Evolutionary conservation across 2,329 filamentous ascomycete genomes (phyloP).

Genomic region (Aspergillus melleus): DNA sequence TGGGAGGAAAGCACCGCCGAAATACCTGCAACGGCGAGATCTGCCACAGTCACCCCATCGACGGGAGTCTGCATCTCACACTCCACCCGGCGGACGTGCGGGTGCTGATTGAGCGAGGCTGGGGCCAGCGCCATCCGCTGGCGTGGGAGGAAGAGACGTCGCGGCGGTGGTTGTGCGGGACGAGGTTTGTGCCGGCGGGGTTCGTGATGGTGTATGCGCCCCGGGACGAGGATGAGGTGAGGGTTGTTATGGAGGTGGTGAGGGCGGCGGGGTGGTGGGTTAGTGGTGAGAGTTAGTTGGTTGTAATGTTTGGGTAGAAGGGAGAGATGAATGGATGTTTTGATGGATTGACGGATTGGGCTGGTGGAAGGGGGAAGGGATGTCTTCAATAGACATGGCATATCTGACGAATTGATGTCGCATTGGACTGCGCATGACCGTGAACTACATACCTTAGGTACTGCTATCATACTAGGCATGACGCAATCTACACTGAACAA

Average conservation of each 20-base stretch:
- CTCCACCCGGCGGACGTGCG: constrained; percentile 76
- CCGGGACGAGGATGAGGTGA: constrained; percentile 65
- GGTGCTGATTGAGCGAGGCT: constrained; percentile 70
- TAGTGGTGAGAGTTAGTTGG: constrained; percentile 17
- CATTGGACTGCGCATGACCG: too few relatives aligned
- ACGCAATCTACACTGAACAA: background rate
- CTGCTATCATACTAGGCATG: too few relatives aligned
- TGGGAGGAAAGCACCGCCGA: too few relatives aligned
- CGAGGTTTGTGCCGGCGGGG: constrained; percentile 68
- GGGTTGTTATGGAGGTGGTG: constrained; percentile 67
- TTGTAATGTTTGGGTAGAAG: background rate
- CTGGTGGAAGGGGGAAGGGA: too few relatives aligned
- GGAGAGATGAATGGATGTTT: background rate
- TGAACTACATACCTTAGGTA: too few relatives aligned
- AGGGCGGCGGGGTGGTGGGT: constrained; percentile 71
- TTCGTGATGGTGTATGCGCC: constrained; percentile 86
- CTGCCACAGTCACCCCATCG: constrained; percentile 74
- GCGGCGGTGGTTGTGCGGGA: constrained; percentile 57
- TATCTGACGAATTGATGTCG: too few relatives aligned
- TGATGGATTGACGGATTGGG: too few relatives aligned
- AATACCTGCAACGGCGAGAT: constrained; percentile 66
- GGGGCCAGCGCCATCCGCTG: constrained; percentile 68
- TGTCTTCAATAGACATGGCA: too few relatives aligned
- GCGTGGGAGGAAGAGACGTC: constrained; percentile 43
- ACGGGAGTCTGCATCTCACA: constrained; percentile 76